Percentiles rank a stretch among this genome's conserved stretches.
phyloP scores from a whole-genome alignment of 768 basidiomycete genomes.

The Psilocybe cubensis region DNA sequence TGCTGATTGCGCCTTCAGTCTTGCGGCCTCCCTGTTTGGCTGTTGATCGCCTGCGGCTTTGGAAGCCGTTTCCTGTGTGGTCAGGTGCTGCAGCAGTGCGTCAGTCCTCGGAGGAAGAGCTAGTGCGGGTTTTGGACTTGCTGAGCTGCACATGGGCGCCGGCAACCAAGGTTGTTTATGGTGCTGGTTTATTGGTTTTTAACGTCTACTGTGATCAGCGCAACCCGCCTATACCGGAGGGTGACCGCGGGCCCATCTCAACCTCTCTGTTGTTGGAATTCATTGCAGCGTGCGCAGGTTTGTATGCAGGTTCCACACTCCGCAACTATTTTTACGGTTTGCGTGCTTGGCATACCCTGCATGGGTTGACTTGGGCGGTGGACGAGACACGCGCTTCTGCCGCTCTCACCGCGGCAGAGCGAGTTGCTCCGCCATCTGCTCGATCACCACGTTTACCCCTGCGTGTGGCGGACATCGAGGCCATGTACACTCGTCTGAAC shows the following conservation, averaged over 20 bases:
- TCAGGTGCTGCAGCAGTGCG: constrained; percentile 7
- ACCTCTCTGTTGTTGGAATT: constrained; percentile 30
- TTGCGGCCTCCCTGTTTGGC: too few species aligned
- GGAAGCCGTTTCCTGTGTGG: constrained; percentile 23
- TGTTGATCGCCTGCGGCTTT: constrained; percentile 24
- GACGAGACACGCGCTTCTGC: constrained; percentile 28
- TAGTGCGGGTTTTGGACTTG: not conserved
- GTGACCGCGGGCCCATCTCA: constrained; percentile 27
- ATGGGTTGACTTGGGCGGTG: constrained; percentile 35
- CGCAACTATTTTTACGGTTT: constrained; percentile 41
- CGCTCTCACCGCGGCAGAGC: constrained; percentile 30
- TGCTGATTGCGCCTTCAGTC: too few species aligned
- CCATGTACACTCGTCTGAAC: constrained; percentile 25
- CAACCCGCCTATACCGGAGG: constrained; percentile 30
- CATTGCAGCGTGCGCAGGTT: constrained; percentile 31
- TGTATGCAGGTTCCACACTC: constrained; percentile 34
- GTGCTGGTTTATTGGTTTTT: constrained; percentile 31
- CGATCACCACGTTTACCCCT: constrained; percentile 31
- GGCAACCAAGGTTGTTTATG: not conserved
- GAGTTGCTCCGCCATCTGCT: constrained; percentile 34
- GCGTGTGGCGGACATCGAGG: constrained; percentile 25
- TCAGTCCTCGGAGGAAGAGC: not conserved
- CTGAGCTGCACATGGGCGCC: not conserved
- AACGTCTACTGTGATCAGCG: constrained; percentile 43
- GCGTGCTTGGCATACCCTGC: constrained; percentile 50